A percentile compares a stretch with the other conserved stretches of the same genome.
These are phyloP conservation scores for Solanum chacoense DNA, from an alignment of 305 asterid species.

Conservation along the genomic window DNA sequence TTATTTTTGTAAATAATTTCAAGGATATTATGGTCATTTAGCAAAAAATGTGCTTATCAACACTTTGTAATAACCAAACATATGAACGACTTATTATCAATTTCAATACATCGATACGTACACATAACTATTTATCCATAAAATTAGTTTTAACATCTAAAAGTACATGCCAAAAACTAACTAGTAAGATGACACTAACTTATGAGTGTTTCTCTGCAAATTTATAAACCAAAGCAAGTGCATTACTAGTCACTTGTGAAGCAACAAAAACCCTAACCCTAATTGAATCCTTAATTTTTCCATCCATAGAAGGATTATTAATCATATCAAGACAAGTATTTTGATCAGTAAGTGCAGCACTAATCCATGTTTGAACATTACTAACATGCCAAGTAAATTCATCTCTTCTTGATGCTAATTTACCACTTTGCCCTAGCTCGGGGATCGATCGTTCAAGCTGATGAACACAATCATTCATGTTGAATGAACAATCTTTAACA, in stretches of 20 bases:
- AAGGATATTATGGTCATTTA: not conserved
- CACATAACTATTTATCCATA: not conserved
- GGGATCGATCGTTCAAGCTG: slow-evolving; percentile 5
- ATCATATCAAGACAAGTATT: slow-evolving; percentile 22
- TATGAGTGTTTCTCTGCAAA: slow-evolving; percentile 11
- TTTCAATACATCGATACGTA: not conserved
- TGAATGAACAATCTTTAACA: not conserved
- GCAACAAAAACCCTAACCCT: slow-evolving; percentile 11
- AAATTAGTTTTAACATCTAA: not conserved
- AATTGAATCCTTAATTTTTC: slow-evolving; percentile 8
- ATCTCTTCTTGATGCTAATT: not conserved
- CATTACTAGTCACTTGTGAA: slow-evolving; percentile 26
- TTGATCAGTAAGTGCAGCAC: slow-evolving; percentile 16
- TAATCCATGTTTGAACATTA: slow-evolving; percentile 13
- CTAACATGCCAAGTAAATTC: slow-evolving; percentile 13
- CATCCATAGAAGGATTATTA: slow-evolving; percentile 9
- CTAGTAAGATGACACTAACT: not conserved
- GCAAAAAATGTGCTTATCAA: not conserved
- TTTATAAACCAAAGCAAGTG: slow-evolving; percentile 24
- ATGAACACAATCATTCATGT: slow-evolving; percentile 3
- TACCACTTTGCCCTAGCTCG: slow-evolving; percentile 3
- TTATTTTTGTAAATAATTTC: not conserved
- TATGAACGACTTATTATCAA: not conserved
- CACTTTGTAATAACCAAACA: not conserved
- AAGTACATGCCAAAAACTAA: not conserved